Percentiles rank a stretch among this genome's conserved stretches.
Conservation (phyloP, 23 red algal genomes). For the Chondrus crispus region DNA sequence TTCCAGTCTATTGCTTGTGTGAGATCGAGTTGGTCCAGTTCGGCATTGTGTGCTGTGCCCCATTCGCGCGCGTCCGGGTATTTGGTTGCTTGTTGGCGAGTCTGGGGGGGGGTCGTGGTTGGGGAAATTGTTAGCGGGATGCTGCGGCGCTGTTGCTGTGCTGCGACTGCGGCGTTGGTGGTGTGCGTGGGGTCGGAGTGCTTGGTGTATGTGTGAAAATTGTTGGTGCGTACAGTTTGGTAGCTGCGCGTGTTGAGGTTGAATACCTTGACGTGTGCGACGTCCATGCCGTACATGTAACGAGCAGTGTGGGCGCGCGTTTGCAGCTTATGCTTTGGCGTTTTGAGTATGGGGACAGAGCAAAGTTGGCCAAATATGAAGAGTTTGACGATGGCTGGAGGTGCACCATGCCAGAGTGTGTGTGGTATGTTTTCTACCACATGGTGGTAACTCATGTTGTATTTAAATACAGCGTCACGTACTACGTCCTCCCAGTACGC, state of each 20-base stretch:
- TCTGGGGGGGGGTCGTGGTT: constrained; percentile 6
- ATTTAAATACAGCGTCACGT: neutral
- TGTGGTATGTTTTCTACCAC: neutral
- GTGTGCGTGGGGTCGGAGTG: neutral
- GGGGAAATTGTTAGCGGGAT: neutral
- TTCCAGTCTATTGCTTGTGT: constrained; percentile 8
- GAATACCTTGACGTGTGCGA: neutral
- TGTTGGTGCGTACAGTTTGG: neutral
- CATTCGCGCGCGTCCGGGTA: constrained; percentile 2
- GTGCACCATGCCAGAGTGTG: neutral
- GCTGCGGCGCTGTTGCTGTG: neutral
- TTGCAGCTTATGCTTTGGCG: neutral
- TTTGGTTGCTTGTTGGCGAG: neutral
- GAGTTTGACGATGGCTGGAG: neutral
- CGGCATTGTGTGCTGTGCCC: neutral
- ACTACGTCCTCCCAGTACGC: neutral
- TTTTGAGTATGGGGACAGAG: neutral
- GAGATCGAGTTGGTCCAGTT: constrained; percentile 13
- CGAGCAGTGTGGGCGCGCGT: neutral
- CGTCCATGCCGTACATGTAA: neutral
- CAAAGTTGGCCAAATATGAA: neutral
- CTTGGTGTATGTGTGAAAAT: constrained; percentile 1
- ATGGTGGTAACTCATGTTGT: neutral
- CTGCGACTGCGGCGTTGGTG: neutral
- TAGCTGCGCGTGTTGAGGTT: neutral